Evolutionary conservation across 1,139 yeast species (phyloP), one percentile per base, ranked within the genome.

Genomic region (Hyphopichia khmerensis): DNA sequence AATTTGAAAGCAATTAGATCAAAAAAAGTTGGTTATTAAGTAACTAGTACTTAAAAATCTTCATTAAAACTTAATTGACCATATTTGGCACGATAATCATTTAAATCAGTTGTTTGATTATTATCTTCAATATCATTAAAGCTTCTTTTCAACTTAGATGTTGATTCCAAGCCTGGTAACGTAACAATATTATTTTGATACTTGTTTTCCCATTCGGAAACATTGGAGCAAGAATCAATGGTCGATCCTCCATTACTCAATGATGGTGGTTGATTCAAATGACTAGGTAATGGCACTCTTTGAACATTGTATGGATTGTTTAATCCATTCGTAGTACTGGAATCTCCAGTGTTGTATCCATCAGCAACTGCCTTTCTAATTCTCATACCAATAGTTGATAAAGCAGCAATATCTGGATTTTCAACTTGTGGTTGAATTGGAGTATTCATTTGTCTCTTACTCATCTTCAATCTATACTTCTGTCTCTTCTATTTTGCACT

Each of bases 381-480:
- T 48, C 88, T 71, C 88, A 83, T 84, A 0, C 89, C 90, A 5
- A 84, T 56, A 0, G 82, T 73, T 35, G 82, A 73, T 23, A 84
- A 67, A 4, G 60, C 53, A 11, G 65, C 63, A 1, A 56, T 45
- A 23, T 48, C 62, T 35, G 51, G 57, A 48, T 52, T 54, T 41
- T 43, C 43, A 23, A 35, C 39, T 34, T 44, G 49, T 2, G 53
- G 48, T 16, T 24, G 36, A 11, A 36, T 24, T 36, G 43, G 42
- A 40, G 40, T 17, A 32, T 45, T 42, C 52, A 53, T 55, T 35
- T 52, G 56, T 45, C 64, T 59, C 40, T 64, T 64, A 19, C 24
- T 21, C 24, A 21, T 21, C n/a, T n/a, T n/a, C n/a, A n/a, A n/a
- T n/a, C n/a, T n/a, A n/a, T n/a, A n/a, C n/a, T n/a, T n/a, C n/a